phyloP scores from a whole-genome alignment of 2,329 filamentous ascomycete genomes.

The Davidsoniella virescens region DNA sequence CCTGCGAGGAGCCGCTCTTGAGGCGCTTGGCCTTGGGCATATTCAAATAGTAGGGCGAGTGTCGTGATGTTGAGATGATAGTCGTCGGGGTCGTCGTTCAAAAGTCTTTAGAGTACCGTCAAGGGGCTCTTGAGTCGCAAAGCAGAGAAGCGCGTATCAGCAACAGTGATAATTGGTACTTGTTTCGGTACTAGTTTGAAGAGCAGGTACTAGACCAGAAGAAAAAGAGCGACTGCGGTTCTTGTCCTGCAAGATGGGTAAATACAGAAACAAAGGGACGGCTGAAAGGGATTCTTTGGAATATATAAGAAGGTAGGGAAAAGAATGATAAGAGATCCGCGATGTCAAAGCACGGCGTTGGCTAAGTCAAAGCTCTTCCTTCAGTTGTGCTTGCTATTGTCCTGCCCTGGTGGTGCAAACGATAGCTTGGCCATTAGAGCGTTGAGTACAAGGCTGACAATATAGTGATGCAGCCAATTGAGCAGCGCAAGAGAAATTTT shows the following conservation, averaged over 20 bases:
- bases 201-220: not conserved
- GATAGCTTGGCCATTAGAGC: not conserved
- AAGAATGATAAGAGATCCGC: not conserved
- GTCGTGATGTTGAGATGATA: not conserved
- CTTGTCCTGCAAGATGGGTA: not conserved
- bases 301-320: not conserved
- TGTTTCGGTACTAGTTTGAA: too few relatives aligned
- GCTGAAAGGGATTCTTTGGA: too few relatives aligned
- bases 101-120: not conserved
- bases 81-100: not conserved
- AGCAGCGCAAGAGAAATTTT: not conserved
- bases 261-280: too few relatives aligned
- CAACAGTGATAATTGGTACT: too few relatives aligned
- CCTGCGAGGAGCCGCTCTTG: slow-evolving; percentile 27
- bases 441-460: slow-evolving; percentile 7
- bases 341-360: not conserved
- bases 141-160: not conserved
- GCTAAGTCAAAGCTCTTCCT: not conserved
- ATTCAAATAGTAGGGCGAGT: not conserved
- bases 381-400: not conserved
- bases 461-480: slow-evolving; percentile 8
- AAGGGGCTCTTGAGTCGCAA: not conserved
- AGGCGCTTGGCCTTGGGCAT: slow-evolving; percentile 47
- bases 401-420: not conserved
- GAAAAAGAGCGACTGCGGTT: not conserved